Conservation (phyloP, 495 filamentous ascomycete species). For the Penicillium samsonianum region DNA sequence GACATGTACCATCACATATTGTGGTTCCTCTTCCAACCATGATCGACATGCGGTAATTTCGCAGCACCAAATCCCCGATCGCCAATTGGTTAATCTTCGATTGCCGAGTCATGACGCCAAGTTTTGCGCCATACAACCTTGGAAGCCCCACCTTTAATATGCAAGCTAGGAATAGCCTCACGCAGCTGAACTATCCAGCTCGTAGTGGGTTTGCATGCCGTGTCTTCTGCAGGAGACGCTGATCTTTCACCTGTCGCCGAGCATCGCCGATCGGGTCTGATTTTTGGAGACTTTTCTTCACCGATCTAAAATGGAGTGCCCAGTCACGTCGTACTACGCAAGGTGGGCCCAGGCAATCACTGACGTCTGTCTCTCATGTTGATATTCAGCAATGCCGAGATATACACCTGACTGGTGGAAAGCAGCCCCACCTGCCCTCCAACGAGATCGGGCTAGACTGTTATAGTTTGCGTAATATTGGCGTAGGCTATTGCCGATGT, state of each 20-base stretch:
- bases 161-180: not conserved
- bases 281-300: not conserved
- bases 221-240: not conserved
- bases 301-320: not conserved
- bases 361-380: not conserved
- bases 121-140: not conserved
- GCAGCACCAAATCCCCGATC: not conserved
- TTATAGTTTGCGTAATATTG: not conserved
- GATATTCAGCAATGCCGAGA: not conserved
- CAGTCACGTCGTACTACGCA: not conserved
- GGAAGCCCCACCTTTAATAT: not conserved
- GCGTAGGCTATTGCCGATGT: not conserved
- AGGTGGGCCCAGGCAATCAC: not conserved
- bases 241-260: not conserved
- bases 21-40: not conserved
- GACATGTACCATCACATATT: not conserved
- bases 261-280: not conserved
- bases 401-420: not conserved
- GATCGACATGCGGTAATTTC: slow-evolving; percentile 4
- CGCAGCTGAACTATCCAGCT: not conserved
- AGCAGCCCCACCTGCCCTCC: not conserved
- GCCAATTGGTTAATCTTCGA: not conserved
- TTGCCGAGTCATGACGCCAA: not conserved
- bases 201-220: not conserved
- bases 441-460: not conserved